phyloP scores from a whole-genome alignment of 73 alveolate species.

The Breviolum minutum region DNA sequence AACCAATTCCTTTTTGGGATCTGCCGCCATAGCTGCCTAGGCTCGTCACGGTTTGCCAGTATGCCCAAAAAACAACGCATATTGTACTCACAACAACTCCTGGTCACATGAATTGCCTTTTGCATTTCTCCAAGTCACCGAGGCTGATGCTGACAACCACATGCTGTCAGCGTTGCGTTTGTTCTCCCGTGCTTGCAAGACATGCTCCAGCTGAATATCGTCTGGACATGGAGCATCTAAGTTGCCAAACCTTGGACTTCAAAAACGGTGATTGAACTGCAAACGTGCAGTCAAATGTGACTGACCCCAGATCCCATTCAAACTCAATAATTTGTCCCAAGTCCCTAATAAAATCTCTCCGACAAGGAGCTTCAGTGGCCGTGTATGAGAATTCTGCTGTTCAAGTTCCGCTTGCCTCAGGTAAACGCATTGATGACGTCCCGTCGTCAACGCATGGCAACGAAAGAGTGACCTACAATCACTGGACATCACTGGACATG shows the following conservation, averaged over 20 bases:
- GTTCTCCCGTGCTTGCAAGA: constrained; percentile 41
- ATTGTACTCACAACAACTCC: too few species aligned
- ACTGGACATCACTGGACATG: not conserved
- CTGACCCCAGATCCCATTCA: not conserved
- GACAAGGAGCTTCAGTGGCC: constrained; percentile 67
- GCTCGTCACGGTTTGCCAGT: not conserved
- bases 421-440: not conserved
- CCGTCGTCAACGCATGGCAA: too few species aligned
- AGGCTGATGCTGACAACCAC: constrained; percentile 55
- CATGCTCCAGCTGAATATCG: constrained; percentile 93
- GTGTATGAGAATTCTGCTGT: constrained; percentile 1
- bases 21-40: constrained; percentile 23
- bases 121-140: not conserved
- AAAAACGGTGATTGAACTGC: not conserved
- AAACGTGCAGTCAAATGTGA: not conserved
- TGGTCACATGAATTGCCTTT: not conserved
- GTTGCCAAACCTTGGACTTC: constrained; percentile 36
- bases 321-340: not conserved
- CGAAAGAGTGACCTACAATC: too few species aligned
- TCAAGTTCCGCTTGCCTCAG: constrained; percentile 81
- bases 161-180: constrained; percentile 19
- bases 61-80: too few species aligned
- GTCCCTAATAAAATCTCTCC: not conserved
- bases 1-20: constrained; percentile 35
- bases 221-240: constrained; percentile 87